Evolutionary conservation across 768 basidiomycete species (phyloP), one percentile per base, ranked within the genome.

Genomic region (Termitomyces sp.): DNA sequence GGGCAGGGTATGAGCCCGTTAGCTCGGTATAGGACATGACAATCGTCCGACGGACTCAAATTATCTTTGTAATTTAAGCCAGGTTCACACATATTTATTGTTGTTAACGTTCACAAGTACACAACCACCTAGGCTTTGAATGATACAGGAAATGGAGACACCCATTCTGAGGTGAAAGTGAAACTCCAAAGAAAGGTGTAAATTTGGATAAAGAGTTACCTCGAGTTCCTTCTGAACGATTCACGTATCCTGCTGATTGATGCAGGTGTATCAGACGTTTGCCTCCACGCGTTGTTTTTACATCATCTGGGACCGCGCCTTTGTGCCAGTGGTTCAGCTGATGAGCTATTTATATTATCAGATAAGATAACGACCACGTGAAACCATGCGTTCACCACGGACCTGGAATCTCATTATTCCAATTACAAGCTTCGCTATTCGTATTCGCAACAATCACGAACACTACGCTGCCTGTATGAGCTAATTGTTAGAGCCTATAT

Each of bases 1-100:
- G 79, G 48, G 76, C 72, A 39, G 85, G 83, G 57, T 89, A 89
- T 67, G 85, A 86, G 66, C 87, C 86, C 63, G 79, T 89, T 62
- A 85, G 78, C 66, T 85, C 86, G 73, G 85, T 75, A 55, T 84
- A 61, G 39, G 46, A 57, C 55, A 59, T 16, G 4, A 11, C 24
- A 34, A 34, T 30, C 20, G 11, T n/a, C 8, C 37, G 15, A n/a
- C 12, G n/a, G n/a, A 53, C 16, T 27, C 37, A 11, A 39, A 53
- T 7, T 12, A 54, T 54, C 53, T 54, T n/a, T 54, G 53, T 54
- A 54, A 54, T 54, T 13, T 54, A 54, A 39, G 27, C 8, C n/a
- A 31, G 11, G 37, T 20, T 42, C 34, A 13, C 15, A 36, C 33
- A 34, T 12, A 34, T 9, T 36, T 6, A 37, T 27, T 20, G 18